These are phyloP conservation scores for Suillus lakei DNA, from an alignment of 768 basidiomycete species.

Conservation along the genomic window DNA sequence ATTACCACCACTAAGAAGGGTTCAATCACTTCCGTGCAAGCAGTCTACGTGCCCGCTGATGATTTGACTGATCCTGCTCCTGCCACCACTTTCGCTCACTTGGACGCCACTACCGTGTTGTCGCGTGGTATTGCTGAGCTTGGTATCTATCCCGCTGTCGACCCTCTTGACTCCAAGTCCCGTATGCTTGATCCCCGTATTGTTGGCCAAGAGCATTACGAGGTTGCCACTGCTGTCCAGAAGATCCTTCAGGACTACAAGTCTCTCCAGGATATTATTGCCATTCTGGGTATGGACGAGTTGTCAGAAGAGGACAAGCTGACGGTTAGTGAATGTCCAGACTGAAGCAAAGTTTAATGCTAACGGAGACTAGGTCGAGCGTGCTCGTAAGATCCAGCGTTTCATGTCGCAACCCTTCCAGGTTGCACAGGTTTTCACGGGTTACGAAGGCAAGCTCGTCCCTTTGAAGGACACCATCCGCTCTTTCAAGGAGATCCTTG, in stretches of 20 bases:
- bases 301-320: slow-evolving; percentile 99
- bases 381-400: slow-evolving; percentile 97
- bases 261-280: slow-evolving; percentile 99
- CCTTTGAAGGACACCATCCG: slow-evolving; percentile 94
- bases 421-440: slow-evolving; percentile 99
- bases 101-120: slow-evolving; percentile 99
- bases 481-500: slow-evolving; percentile 98
- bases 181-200: slow-evolving; percentile 99
- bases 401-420: slow-evolving; percentile 99
- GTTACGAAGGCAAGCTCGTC: slow-evolving; percentile 97
- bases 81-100: slow-evolving; percentile 99
- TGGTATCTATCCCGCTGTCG: slow-evolving; percentile 99
- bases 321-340: slow-evolving; percentile 62
- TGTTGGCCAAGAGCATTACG: slow-evolving; percentile 93
- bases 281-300: slow-evolving; percentile 99
- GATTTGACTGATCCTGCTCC: slow-evolving; percentile 99
- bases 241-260: slow-evolving; percentile 98
- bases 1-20: slow-evolving; percentile 99
- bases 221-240: slow-evolving; percentile 94
- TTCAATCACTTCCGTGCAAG: slow-evolving; percentile 99
- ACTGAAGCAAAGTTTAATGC: neutral
- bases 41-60: slow-evolving; percentile 99
- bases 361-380: slow-evolving; percentile 70
- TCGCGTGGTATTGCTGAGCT: slow-evolving; percentile 99
- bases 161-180: slow-evolving; percentile 98